Percentiles rank a stretch among this genome's conserved stretches.
These are phyloP conservation scores for Nectriaceae sp. DNA, from an alignment of 2,329 filamentous ascomycete species.

Conservation along the genomic window DNA sequence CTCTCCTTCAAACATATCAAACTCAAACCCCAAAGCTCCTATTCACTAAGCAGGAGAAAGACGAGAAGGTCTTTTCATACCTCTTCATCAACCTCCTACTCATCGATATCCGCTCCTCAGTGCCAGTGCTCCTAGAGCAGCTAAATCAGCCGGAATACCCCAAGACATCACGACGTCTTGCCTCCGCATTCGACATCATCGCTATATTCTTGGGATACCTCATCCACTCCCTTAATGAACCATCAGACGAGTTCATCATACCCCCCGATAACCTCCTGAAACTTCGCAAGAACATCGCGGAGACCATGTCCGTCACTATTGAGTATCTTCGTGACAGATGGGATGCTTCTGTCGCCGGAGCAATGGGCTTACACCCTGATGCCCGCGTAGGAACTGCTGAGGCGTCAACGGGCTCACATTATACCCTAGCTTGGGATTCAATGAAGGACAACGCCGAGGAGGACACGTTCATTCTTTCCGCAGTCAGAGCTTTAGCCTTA, in stretches of 20 bases:
- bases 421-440: conserved; percentile 61
- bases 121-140: conserved; percentile 59
- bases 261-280: conserved; percentile 62
- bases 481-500: conserved; percentile 58
- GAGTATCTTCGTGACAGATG: conserved; percentile 71
- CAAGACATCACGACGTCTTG: conserved; percentile 53
- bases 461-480: conserved; percentile 62
- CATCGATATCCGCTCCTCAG: conserved; percentile 64
- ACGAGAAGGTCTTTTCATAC: conserved; percentile 59
- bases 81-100: conserved; percentile 65
- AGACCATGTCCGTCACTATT: conserved; percentile 63
- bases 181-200: conserved; percentile 63
- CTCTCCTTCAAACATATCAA: conserved; percentile 59
- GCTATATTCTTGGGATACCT: conserved; percentile 62
- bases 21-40: conserved; percentile 47
- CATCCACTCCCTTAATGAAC: conserved; percentile 54
- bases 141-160: conserved; percentile 58
- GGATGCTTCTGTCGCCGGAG: conserved; percentile 66
- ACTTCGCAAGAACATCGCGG: conserved; percentile 59
- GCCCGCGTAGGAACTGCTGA: conserved; percentile 48
- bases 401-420: conserved; percentile 45
- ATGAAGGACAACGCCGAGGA: conserved; percentile 47
- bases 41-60: conserved; percentile 48
- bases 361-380: conserved; percentile 60
- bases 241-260: conserved; percentile 46